phyloP scores from a whole-genome alignment of 2,329 filamentous ascomycete species.

The Pseudogymnoascus sp. region DNA sequence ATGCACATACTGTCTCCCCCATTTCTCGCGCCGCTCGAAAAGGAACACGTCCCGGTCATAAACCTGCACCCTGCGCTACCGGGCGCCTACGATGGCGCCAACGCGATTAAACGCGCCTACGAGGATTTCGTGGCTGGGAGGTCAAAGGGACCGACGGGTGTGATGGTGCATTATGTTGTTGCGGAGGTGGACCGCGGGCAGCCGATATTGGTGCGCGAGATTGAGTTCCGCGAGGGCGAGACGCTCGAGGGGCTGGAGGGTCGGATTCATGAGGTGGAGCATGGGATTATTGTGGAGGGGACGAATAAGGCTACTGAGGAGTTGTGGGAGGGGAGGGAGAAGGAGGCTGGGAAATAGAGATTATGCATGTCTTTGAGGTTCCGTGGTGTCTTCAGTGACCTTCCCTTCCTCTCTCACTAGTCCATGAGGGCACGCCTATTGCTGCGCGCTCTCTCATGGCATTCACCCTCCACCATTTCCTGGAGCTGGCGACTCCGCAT shows the following conservation, averaged over 20 bases:
- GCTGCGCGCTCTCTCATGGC: neutral
- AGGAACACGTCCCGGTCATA: constrained; percentile 48
- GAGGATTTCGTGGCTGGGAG: constrained; percentile 57
- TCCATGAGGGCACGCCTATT: neutral
- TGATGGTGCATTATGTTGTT: constrained; percentile 85
- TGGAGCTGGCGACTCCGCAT: neutral
- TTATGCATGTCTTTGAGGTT: constrained; percentile 16
- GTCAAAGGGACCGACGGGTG: constrained; percentile 59
- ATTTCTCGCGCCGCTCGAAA: constrained; percentile 52
- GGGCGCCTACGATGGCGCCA: constrained; percentile 66
- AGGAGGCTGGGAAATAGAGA: constrained; percentile 16
- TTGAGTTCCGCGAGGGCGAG: constrained; percentile 58
- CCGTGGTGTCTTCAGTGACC: neutral
- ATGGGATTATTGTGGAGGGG: constrained; percentile 69
- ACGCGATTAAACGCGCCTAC: constrained; percentile 71
- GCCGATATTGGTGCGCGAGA: constrained; percentile 61
- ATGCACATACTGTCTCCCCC: constrained; percentile 59
- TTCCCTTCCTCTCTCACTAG: neutral
- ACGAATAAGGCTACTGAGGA: constrained; percentile 43
- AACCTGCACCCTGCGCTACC: constrained; percentile 59
- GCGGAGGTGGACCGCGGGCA: constrained; percentile 70
- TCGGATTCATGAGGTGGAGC: constrained; percentile 69
- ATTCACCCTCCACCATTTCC: neutral
- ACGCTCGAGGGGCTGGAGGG: constrained; percentile 56
- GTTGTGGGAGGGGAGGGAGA: constrained; percentile 27